phyloP scores from a whole-genome alignment of 352 stramenopile species.

The Phytophthora vignae region DNA sequence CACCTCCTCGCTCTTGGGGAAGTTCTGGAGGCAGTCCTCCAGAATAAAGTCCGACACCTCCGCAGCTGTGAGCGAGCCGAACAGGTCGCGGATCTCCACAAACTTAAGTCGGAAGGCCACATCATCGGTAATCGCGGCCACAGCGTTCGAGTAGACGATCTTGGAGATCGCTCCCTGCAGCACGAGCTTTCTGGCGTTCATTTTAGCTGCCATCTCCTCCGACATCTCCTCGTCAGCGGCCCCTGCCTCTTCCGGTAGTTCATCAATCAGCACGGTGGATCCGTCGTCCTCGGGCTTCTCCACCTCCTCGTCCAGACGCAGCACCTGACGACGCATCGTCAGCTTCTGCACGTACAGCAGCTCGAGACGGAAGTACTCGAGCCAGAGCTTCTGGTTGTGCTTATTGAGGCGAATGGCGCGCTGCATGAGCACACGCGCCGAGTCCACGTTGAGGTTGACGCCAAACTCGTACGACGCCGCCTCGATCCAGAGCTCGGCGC shows the following conservation, averaged over 20 bases:
- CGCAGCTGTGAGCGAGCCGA: conserved; percentile 61
- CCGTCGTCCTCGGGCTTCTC: conserved; percentile 28
- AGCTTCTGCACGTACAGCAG: conserved; percentile 93
- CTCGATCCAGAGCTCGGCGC: conserved; percentile 90
- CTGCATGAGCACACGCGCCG: conserved; percentile 92
- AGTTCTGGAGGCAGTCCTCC: conserved; percentile 63
- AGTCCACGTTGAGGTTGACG: conserved; percentile 85
- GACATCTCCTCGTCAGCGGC: conserved; percentile 39
- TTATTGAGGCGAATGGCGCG: conserved; percentile 92
- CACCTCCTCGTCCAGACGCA: conserved; percentile 66
- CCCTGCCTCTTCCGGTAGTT: conserved; percentile 64
- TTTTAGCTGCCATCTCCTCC: conserved; percentile 54
- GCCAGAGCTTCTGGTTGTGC: conserved; percentile 83
- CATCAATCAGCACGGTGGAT: conserved; percentile 63
- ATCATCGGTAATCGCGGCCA: conserved; percentile 64
- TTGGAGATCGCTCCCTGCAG: conserved; percentile 86
- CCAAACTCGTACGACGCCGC: conserved; percentile 92
- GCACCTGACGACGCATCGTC: conserved; percentile 76
- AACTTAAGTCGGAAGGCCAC: conserved; percentile 82
- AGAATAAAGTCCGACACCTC: conserved; percentile 80
- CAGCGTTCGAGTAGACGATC: conserved; percentile 83
- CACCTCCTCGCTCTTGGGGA: conserved; percentile 63
- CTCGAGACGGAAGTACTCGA: conserved; percentile 93
- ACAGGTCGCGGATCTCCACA: conserved; percentile 80
- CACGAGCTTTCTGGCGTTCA: conserved; percentile 71